Percentiles rank a stretch among this genome's conserved stretches.
These are phyloP conservation scores for Schizosaccharomyces cryophilus DNA, from an alignment of 805 yeast species.

Conservation along the genomic window DNA sequence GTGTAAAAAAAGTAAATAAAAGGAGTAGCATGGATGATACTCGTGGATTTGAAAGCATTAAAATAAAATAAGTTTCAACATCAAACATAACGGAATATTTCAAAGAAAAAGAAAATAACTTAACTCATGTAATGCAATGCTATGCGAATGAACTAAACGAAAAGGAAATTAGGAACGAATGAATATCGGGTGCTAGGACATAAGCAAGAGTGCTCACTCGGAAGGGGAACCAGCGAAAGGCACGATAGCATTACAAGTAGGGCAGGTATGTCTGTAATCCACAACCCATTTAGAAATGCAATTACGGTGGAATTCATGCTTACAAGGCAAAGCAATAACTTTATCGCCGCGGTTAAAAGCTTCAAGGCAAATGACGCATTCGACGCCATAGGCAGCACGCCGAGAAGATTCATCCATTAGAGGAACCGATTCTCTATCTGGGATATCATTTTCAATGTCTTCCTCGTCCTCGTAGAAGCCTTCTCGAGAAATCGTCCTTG, in stretches of 20 bases:
- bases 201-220: background rate
- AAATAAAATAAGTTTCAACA: no score
- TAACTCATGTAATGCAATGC: no score
- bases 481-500: background rate
- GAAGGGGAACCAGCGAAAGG: background rate
- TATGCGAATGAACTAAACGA: background rate
- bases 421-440: background rate
- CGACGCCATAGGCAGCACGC: constrained; percentile 12
- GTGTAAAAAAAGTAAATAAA: no score
- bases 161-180: background rate
- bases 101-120: no score
- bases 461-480: background rate
- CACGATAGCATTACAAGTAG: constrained; percentile 24
- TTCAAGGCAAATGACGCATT: constrained; percentile 38
- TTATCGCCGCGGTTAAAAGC: constrained; percentile 23
- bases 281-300: constrained; percentile 40
- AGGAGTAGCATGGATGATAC: no score
- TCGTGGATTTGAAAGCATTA: no score
- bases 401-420: background rate
- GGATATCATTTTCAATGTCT: background rate
- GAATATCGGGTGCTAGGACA: background rate
- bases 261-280: constrained; percentile 28
- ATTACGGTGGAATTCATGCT: constrained; percentile 33
- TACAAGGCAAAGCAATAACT: constrained; percentile 32
- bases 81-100: no score